These are phyloP conservation scores for Pichia gijzeniarum DNA, from an alignment of 805 yeast species.

Conservation along the genomic window DNA sequence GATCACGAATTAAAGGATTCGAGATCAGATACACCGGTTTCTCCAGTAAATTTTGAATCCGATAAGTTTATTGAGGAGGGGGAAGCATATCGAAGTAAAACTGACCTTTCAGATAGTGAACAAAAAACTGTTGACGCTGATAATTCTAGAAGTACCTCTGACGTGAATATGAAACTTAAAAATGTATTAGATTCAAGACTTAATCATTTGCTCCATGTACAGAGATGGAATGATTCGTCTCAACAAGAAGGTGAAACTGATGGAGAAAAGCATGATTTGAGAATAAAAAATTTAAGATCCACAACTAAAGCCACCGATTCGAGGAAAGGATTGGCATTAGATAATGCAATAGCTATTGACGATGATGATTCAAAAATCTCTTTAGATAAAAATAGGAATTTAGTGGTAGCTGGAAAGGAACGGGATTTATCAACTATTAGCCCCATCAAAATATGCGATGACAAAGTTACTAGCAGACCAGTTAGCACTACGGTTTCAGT, in stretches of 20 bases:
- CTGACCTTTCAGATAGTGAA: neutral
- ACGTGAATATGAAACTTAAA: no score
- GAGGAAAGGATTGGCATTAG: neutral
- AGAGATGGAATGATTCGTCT: no score
- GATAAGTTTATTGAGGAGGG: neutral
- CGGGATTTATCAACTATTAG: neutral
- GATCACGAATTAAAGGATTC: neutral
- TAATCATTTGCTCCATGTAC: no score
- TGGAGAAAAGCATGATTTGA: neutral
- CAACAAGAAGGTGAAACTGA: neutral
- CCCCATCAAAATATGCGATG: neutral
- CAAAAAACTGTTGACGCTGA: neutral
- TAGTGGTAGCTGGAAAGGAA: neutral
- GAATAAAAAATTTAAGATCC: neutral
- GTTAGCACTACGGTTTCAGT: neutral
- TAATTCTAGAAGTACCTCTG: neutral
- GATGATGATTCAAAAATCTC: neutral
- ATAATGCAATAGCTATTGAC: constrained; percentile 1
- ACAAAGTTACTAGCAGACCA: neutral
- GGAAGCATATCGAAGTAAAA: neutral
- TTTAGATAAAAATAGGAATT: neutral
- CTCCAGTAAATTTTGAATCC: neutral
- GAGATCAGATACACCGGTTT: neutral
- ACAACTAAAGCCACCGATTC: neutral
- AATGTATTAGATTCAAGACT: no score